Conservation (phyloP, 2,329 filamentous ascomycete genomes). For the Leptographium lundbergii region DNA sequence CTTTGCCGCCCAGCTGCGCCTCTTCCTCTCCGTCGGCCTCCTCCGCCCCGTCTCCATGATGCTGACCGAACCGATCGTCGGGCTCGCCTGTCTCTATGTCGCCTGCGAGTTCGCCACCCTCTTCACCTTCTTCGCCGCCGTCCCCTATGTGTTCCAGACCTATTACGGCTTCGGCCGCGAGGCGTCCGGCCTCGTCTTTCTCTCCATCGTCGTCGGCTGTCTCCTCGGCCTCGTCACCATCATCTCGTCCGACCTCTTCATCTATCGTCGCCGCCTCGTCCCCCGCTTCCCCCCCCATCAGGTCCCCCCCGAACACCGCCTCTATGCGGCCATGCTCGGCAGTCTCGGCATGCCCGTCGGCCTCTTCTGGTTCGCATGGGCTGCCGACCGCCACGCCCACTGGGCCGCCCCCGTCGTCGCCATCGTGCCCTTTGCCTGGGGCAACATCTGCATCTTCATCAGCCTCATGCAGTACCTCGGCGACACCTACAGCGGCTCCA, state of each 20-base stretch:
- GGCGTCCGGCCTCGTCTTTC: slow-evolving; percentile 30
- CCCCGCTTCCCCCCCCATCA: slow-evolving; percentile 19
- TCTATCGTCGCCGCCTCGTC: slow-evolving; percentile 26
- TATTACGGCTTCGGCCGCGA: slow-evolving; percentile 32
- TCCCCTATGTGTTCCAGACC: slow-evolving; percentile 33
- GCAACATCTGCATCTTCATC: slow-evolving; percentile 47
- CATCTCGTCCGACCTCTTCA: slow-evolving; percentile 24
- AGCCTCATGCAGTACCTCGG: slow-evolving; percentile 37
- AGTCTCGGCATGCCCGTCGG: slow-evolving; percentile 38
- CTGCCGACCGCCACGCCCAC: slow-evolving; percentile 27
- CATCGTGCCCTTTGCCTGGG: slow-evolving; percentile 45
- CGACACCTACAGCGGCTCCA: slow-evolving; percentile 41
- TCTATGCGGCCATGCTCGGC: slow-evolving; percentile 47
- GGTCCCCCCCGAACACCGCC: slow-evolving; percentile 40
- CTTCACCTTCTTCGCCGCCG: slow-evolving; percentile 38
- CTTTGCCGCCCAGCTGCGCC: slow-evolving; percentile 15
- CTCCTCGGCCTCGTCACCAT: slow-evolving; percentile 29
- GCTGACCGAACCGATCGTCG: slow-evolving; percentile 49
- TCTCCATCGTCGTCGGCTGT: slow-evolving; percentile 32
- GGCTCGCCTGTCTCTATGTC: slow-evolving; percentile 38
- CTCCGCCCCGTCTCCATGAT: slow-evolving; percentile 45
- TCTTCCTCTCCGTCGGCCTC: slow-evolving; percentile 29
- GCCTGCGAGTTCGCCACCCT: slow-evolving; percentile 38
- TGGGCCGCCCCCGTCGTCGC: slow-evolving; percentile 39
- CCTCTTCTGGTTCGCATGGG: slow-evolving; percentile 51